A percentile compares a stretch with the other conserved stretches of the same genome.
These are phyloP conservation scores for Fusarium metavorans DNA, from an alignment of 2,329 filamentous ascomycete genomes.

Conservation along the genomic window DNA sequence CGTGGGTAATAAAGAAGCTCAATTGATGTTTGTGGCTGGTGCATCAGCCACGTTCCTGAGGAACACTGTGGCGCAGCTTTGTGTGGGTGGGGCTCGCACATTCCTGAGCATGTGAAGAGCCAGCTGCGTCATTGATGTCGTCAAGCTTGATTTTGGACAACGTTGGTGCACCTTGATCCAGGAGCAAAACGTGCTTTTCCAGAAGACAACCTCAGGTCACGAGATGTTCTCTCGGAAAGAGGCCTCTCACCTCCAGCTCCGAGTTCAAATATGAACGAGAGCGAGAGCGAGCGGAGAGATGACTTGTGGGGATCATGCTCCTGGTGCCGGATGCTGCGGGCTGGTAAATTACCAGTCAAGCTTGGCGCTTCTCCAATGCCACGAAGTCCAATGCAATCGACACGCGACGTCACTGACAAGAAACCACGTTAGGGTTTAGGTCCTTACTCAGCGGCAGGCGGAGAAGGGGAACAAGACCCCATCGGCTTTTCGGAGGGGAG, in stretches of 20 bases:
- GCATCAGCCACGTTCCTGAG: neutral
- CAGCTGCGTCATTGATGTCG: constrained; percentile 39
- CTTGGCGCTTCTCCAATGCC: constrained; percentile 33
- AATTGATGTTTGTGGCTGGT: constrained; percentile 23
- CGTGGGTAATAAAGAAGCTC: constrained; percentile 28
- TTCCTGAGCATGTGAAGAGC: constrained; percentile 41
- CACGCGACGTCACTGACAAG: constrained; percentile 16
- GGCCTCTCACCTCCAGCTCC: neutral
- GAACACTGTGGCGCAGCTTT: constrained; percentile 9
- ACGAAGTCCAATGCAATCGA: constrained; percentile 11
- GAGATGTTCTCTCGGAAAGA: neutral
- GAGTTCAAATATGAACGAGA: constrained; percentile 1
- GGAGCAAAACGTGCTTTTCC: neutral
- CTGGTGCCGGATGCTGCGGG: constrained; percentile 26
- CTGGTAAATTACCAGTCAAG: constrained; percentile 31
- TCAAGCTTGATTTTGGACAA: constrained; percentile 11
- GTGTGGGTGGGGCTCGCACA: constrained; percentile 21
- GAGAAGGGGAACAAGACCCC: neutral
- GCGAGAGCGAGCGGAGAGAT: constrained; percentile 12
- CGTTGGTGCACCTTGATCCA: neutral
- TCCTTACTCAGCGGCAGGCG: constrained; percentile 1
- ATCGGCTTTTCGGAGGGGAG: neutral
- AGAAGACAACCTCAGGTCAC: neutral
- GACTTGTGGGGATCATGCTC: constrained; percentile 25
- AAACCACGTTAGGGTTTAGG: neutral